A percentile compares a stretch with the other conserved stretches of the same genome.
Conservation (phyloP, 2,329 filamentous ascomycete species). For the Cladosporium sp. region DNA sequence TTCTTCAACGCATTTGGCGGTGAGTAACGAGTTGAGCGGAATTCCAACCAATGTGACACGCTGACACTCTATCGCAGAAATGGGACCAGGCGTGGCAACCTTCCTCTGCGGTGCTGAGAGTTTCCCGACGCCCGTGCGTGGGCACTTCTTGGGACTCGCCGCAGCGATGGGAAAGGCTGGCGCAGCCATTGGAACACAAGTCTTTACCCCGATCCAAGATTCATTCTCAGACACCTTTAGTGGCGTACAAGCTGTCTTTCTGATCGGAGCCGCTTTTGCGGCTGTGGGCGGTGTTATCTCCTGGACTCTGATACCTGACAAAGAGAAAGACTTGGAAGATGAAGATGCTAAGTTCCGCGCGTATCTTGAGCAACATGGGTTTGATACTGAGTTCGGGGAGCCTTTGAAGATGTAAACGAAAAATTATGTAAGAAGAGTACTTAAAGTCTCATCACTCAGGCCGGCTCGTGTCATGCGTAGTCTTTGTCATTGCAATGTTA, state of each 20-base stretch:
- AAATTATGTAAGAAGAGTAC: too few species aligned
- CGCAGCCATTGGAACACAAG: slow-evolving; percentile 79
- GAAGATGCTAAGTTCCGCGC: slow-evolving; percentile 44
- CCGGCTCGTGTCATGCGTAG: too few species aligned
- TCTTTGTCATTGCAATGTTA: too few species aligned
- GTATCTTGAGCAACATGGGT: slow-evolving; percentile 44
- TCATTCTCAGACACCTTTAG: slow-evolving; percentile 27
- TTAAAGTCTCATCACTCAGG: too few species aligned
- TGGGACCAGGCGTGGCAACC: slow-evolving; percentile 51
- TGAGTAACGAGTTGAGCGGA: slow-evolving; percentile 67
- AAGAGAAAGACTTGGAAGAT: slow-evolving; percentile 41
- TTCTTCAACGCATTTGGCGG: slow-evolving; percentile 69
- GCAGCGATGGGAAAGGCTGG: slow-evolving; percentile 67
- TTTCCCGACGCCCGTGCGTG: slow-evolving; percentile 75
- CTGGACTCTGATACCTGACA: slow-evolving; percentile 46
- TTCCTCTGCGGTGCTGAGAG: slow-evolving; percentile 80
- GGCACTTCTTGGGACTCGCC: slow-evolving; percentile 66
- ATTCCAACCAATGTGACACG: not conserved
- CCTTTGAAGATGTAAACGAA: too few species aligned
- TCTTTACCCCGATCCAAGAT: slow-evolving; percentile 52
- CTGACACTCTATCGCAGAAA: not conserved
- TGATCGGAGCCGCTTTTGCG: slow-evolving; percentile 50
- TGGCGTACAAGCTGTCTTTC: slow-evolving; percentile 48
- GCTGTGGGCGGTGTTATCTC: slow-evolving; percentile 43
- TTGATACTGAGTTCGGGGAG: not conserved